Base-by-base conservation (phyloP, 371 early-diverging fungal genomes). In the Mortierella polycephala region DNA sequence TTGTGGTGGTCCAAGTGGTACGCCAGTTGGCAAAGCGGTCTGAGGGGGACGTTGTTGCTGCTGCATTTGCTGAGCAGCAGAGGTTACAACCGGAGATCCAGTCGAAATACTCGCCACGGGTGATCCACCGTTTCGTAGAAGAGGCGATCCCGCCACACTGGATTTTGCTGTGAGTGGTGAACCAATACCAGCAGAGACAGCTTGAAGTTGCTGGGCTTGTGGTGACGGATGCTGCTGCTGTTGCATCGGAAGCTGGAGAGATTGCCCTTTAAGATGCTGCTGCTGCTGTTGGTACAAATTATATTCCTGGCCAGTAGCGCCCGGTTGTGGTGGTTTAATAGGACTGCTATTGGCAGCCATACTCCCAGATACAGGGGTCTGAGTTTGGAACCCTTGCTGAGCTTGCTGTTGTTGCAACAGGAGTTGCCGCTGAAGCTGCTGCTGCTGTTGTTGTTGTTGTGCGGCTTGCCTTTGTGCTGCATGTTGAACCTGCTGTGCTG, bases 391-490 rank as follows among this genome's bases (percentile, higher is more conserved):
- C 3, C 42, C 52, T 18, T 37, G 71, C 16, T 71, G 72, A 7
- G 50, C 39, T 49, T 76, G 76, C 41, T 67, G 64, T n/a, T 71
- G 82, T 51, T 82, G 82, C 50, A 57, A 11, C 12, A 62, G 50
- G 46, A 62, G 39, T 21, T 67, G 65, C 0, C 47, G 71, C 47
- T 70, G 80, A 23, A 57, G 74, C 42, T 70, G 70, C n/a, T 65
- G 73, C 37, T 79, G 80, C 46, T 62, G 62, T 23, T 77, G 79
- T 20, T 77, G 79, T 20, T 69, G 66, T 40, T 69, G 74, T 53
- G 62, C 72, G 18, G 18, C 51, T 18, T 51, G 51, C 18, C 51
- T 51, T 51, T 51, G 47, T 12, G 47, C 47, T 55, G 69, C 16
- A 60, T 66, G 75, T 23, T 74, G 30, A 30, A 30, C 30, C 30